A percentile compares a stretch with the other conserved stretches of the same genome.
phyloP scores from a whole-genome alignment of 139 green algal species.

The Chlamydomonas schloesseri region DNA sequence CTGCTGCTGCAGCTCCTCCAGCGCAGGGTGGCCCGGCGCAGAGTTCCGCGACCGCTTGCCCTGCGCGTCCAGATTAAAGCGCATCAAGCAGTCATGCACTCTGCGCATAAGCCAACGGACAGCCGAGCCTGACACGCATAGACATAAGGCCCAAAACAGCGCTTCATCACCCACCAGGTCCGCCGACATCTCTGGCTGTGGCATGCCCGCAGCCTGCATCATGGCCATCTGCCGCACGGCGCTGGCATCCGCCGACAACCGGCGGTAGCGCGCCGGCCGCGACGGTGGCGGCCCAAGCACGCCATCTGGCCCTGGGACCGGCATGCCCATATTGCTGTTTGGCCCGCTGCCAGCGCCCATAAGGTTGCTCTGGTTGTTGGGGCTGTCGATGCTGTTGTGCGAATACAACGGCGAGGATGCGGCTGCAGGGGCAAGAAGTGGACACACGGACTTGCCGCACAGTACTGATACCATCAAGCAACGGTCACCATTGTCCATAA shows the following conservation, averaged over 20 bases:
- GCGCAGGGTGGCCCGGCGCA: neutral
- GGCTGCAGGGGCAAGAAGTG: neutral
- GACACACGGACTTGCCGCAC: neutral
- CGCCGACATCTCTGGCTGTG: neutral
- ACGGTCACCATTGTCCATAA: too few relatives aligned
- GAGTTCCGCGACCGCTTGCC: constrained; percentile 34
- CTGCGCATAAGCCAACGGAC: too few relatives aligned
- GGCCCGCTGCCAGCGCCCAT: neutral
- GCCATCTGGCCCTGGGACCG: neutral
- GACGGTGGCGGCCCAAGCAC: constrained; percentile 2
- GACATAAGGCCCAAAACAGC: too few relatives aligned
- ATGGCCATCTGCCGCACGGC: constrained; percentile 33
- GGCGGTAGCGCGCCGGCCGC: constrained; percentile 13
- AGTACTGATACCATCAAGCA: too few relatives aligned
- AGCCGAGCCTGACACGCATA: too few relatives aligned
- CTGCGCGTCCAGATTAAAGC: neutral
- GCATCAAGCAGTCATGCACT: neutral
- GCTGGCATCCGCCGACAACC: constrained; percentile 3
- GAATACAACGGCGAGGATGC: constrained; percentile 14
- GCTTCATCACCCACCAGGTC: constrained; percentile 10
- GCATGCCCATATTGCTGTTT: too few relatives aligned
- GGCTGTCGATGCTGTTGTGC: constrained; percentile 37
- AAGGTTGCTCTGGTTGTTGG: neutral
- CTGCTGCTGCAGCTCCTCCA: constrained; percentile 41
- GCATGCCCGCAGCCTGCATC: constrained; percentile 18